phyloP scores from a whole-genome alignment of 2,329 filamentous ascomycete species.

The Aspergillus sp. region DNA sequence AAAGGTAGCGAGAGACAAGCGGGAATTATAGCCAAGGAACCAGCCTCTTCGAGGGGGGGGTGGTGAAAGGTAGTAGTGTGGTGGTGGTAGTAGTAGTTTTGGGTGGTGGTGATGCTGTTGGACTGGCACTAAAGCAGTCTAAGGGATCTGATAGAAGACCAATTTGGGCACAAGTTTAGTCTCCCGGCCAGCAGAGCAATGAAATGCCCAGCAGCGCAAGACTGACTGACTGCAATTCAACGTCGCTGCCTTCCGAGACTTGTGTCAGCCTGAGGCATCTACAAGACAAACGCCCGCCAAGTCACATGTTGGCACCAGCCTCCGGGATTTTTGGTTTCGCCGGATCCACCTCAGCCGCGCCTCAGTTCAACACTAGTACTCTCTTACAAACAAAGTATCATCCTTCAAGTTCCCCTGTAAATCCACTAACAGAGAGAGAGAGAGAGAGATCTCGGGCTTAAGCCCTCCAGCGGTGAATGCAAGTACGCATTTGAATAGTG shows the following conservation, averaged over 20 bases:
- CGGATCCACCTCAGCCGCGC: neutral
- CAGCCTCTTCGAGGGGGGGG: slow-evolving; percentile 4
- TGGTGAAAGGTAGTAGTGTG: neutral
- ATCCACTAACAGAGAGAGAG: neutral
- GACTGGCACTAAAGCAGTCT: neutral
- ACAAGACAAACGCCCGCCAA: neutral
- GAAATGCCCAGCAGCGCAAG: too few species aligned
- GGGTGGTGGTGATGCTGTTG: neutral
- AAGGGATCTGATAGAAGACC: neutral
- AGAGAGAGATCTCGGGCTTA: neutral
- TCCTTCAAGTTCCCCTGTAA: too few species aligned
- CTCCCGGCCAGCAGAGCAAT: neutral
- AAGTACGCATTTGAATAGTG: too few species aligned
- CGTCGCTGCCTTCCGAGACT: neutral
- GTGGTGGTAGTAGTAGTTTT: slow-evolving; percentile 1
- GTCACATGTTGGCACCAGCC: slow-evolving; percentile 19
- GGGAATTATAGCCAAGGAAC: slow-evolving; percentile 2
- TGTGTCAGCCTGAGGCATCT: slow-evolving; percentile 15
- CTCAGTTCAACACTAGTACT: neutral
- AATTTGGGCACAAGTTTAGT: neutral
- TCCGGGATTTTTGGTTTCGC: slow-evolving; percentile 10
- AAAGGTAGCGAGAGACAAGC: neutral
- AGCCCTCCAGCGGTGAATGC: neutral
- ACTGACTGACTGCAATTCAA: too few species aligned
- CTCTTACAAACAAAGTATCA: too few species aligned